Evolutionary conservation across 768 basidiomycete genomes (phyloP), one percentile per base, ranked within the genome.

Genomic region (Suillus lakei): DNA sequence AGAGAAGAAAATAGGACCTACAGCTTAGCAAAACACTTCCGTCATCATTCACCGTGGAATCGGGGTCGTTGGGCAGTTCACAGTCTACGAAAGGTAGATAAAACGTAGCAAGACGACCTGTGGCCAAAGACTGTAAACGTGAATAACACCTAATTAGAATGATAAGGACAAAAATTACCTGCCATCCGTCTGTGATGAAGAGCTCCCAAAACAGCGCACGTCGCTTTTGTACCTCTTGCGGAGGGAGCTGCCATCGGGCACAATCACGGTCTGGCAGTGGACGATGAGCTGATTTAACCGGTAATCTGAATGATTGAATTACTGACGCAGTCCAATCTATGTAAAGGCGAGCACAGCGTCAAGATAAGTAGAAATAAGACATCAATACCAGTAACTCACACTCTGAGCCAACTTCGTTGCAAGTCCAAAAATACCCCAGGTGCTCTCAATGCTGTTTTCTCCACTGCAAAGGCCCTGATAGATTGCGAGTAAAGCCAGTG

Each of bases 171-270:
- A 64, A 28, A 69, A 82, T 18, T 65, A 89, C 90, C 83, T 89
- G 88, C 88, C 89, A 91, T 66, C 87, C 86, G 72, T 91, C 90
- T 0, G 89, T 88, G 67, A 90, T 88, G 69, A 89, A 90, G 34
- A 91, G 66, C 66, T 91, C 90, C 90, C 90, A 91, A 69, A 91
- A 91, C 28, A 91, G 73, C 1, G 87, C 84, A 36, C 90, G 83
- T 5, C 90, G 84, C 73, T 90, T 90, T 77, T 91, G 89, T 5
- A 91, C 87, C 70, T 90, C 90, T 1, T 82, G 80, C 4, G 83
- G 82, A 6, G 84, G 68, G 23, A 91, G 74, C 43, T 86, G 84
- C 88, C 89, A 91, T 36, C 90, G 82, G 6, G 89, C 89, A 71
- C 88, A 88, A 71, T 91, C 90, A 9, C 89, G 88, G 69, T 91